Percentiles rank a stretch among this genome's conserved stretches.
These are phyloP conservation scores for Tulasnella sp. DNA, from an alignment of 768 basidiomycete species.

Conservation along the genomic window DNA sequence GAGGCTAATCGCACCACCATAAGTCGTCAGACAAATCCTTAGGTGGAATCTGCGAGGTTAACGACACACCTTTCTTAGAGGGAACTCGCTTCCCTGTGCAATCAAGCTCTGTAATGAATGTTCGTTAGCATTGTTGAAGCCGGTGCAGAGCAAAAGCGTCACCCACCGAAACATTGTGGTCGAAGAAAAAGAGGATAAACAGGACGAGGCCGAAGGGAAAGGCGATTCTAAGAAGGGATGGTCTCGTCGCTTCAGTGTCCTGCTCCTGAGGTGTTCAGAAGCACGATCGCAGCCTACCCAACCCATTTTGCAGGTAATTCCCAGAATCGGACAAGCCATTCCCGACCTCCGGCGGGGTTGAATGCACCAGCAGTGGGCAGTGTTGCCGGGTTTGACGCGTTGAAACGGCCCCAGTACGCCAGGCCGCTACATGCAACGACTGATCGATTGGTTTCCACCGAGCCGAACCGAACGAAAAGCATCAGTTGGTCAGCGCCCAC, in stretches of 20 bases:
- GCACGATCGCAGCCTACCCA: slow-evolving; percentile 57
- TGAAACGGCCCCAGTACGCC: slow-evolving; percentile 82
- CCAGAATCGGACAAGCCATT: slow-evolving; percentile 88
- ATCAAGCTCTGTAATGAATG: slow-evolving; percentile 60
- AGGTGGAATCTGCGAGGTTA: slow-evolving; percentile 26
- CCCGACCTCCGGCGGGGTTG: slow-evolving; percentile 57
- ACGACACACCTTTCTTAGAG: slow-evolving; percentile 63
- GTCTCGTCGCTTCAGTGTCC: neutral
- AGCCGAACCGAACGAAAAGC: too few relatives aligned
- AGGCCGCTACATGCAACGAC: slow-evolving; percentile 65
- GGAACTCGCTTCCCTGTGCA: slow-evolving; percentile 83
- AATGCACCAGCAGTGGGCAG: slow-evolving; percentile 58
- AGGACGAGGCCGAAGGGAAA: slow-evolving; percentile 83
- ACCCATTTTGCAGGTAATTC: slow-evolving; percentile 82
- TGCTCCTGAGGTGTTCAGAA: neutral
- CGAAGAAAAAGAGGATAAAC: slow-evolving; percentile 91
- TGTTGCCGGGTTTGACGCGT: slow-evolving; percentile 42
- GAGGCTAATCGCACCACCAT: neutral
- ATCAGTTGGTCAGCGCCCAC: neutral
- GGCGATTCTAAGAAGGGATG: slow-evolving; percentile 43
- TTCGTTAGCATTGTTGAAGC: neutral
- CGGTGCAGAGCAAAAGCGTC: neutral
- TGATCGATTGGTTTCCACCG: too few relatives aligned
- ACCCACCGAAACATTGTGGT: slow-evolving; percentile 84
- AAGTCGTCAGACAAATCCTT: slow-evolving; percentile 29